A percentile compares a stretch with the other conserved stretches of the same genome.
These are phyloP conservation scores for Amphicarpaea edgeworthii DNA, from an alignment of 306 rosid genomes.

Conservation along the genomic window DNA sequence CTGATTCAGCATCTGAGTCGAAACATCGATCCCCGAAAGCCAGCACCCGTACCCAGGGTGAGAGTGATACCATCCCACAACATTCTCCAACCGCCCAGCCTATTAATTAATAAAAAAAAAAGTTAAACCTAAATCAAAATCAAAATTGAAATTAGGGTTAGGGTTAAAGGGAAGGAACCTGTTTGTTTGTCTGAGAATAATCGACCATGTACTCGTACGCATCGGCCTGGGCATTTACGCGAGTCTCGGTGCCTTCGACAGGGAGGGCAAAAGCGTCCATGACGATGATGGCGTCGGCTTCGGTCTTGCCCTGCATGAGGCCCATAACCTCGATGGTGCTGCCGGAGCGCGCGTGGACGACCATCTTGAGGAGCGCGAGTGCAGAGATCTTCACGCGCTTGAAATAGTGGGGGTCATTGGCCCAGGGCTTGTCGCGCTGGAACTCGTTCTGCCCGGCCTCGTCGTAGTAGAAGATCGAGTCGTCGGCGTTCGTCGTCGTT, in stretches of 20 bases:
- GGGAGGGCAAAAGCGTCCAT: slow-evolving; percentile 97
- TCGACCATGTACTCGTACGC: slow-evolving; percentile 98
- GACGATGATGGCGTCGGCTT: slow-evolving; percentile 87
- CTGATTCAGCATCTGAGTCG: slow-evolving; percentile 95
- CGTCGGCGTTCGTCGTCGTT: slow-evolving; percentile 62
- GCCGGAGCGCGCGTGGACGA: slow-evolving; percentile 97
- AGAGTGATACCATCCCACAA: slow-evolving; percentile 98
- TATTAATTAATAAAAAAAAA: neutral
- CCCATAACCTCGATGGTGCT: slow-evolving; percentile 99
- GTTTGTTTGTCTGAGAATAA: slow-evolving; percentile 91
- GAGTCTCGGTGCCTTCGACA: slow-evolving; percentile 96
- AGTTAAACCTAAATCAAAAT: no score
- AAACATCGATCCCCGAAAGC: slow-evolving; percentile 97
- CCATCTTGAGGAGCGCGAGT: slow-evolving; percentile 97
- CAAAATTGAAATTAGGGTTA: slow-evolving; percentile 1
- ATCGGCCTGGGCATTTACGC: slow-evolving; percentile 99
- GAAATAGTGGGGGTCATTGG: slow-evolving; percentile 86
- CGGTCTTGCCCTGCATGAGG: slow-evolving; percentile 97
- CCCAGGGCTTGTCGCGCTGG: slow-evolving; percentile 93
- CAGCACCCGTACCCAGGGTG: slow-evolving; percentile 99
- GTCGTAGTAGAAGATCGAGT: slow-evolving; percentile 93
- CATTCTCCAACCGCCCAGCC: slow-evolving; percentile 97
- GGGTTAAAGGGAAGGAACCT: slow-evolving; percentile 59
- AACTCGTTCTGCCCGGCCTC: slow-evolving; percentile 72
- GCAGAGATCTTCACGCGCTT: slow-evolving; percentile 99